Evolutionary conservation across 108 stramenopile species (phyloP), one percentile per base, ranked within the genome.

Genomic region (Cyclotella atomus): DNA sequence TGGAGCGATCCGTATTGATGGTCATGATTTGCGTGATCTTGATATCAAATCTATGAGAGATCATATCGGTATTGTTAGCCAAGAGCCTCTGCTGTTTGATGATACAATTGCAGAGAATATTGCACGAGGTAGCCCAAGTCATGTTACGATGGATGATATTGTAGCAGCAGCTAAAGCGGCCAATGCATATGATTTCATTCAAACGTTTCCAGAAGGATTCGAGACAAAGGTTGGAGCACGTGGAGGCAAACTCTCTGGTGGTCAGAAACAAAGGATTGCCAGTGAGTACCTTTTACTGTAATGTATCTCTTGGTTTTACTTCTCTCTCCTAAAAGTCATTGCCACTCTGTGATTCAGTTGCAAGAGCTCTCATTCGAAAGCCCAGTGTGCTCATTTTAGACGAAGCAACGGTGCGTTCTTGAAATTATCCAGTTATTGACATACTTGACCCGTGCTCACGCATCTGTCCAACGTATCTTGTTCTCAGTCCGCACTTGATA

Each of bases 221-320:
- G 33, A 84, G 7, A 88, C 87, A 2, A 45, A 47, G 36, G 81
- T 92, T 32, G 91, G 90, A 4, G 87, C 84, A 25, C 46, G 79
- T 2, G 88, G 88, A 0, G 83, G 73, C 20, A 73, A 79, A 62
- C 61, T 93, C 0, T 78, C 59, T 63, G 96, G 72, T 85, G 95
- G 97, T 0, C 95, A 96, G 75, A 88, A 89, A 54, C 95, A 96
- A 65, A 86, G 95, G 9, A 72, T 96, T 65, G 89, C 89, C 6
- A 92, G 56, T 57, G 20, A 29, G 56, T 30, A 32, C 32, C 29
- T 57, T 30, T 19, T 52, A 23, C n/a, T n/a, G n/a, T n/a, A n/a
- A n/a, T n/a, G 52, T 23, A 21, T 52, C 14, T 19, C 14, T 52
- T 23, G 20, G 24, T 15, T 23, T 52, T 52, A 10, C 21, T 41